Percentiles rank a stretch among this genome's conserved stretches.
Evolutionary conservation across 2,329 filamentous ascomycete species (phyloP).

Genomic region (Verticillium longisporum): DNA sequence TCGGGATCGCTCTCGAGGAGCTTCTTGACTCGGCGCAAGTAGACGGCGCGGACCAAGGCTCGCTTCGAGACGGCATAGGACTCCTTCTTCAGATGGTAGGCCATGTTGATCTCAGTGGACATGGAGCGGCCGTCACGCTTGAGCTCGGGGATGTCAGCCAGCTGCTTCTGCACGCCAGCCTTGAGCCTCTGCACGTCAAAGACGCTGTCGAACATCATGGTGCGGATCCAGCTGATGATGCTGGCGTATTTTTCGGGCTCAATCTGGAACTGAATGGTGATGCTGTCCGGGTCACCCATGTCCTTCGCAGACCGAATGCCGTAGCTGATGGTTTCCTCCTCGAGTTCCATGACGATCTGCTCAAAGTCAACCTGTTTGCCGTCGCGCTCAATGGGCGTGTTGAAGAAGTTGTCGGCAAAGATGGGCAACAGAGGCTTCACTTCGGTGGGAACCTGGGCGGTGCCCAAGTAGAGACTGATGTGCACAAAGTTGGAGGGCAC

Average conservation of each 20-base stretch:
- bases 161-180: conserved; percentile 67
- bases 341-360: conserved; percentile 83
- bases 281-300: conserved; percentile 73
- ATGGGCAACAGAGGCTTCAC: conserved; percentile 78
- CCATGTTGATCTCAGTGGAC: conserved; percentile 61
- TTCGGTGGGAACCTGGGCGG: conserved; percentile 67
- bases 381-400: conserved; percentile 72
- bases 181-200: conserved; percentile 67
- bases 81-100: conserved; percentile 72
- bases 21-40: conserved; percentile 78
- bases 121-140: conserved; percentile 78
- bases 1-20: conserved; percentile 71
- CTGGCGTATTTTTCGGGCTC: conserved; percentile 82
- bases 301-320: conserved; percentile 59
- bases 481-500: conserved; percentile 91
- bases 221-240: conserved; percentile 76
- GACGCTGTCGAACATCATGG: conserved; percentile 80
- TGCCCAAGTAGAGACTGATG: conserved; percentile 74
- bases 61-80: conserved; percentile 72
- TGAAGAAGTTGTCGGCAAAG: conserved; percentile 91
- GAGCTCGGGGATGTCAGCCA: conserved; percentile 85
- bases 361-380: conserved; percentile 80
- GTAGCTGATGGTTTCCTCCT: conserved; percentile 86
- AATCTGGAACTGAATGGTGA: conserved; percentile 75
- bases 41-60: conserved; percentile 79